phyloP scores from a whole-genome alignment of 169 alveolate species.

The Cyclospora cayetanensis region DNA sequence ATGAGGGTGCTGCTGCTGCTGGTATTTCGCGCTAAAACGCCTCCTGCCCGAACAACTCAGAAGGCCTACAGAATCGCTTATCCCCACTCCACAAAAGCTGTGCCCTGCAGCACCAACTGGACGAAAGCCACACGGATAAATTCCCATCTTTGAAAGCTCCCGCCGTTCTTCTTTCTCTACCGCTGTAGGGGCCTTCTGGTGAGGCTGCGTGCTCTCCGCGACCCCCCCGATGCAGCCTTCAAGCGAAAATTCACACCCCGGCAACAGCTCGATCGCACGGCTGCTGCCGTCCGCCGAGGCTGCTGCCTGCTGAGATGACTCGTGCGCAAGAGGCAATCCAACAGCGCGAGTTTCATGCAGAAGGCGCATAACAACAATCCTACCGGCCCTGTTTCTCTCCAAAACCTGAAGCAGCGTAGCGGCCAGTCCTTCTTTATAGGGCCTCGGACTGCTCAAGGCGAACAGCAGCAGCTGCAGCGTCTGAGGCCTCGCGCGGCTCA shows the following conservation, averaged over 20 bases:
- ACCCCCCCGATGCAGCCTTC: neutral
- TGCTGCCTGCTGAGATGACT: no score
- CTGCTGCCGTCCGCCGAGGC: neutral
- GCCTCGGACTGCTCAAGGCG: neutral
- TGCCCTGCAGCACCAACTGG: constrained; percentile 19
- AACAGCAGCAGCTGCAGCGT: constrained; percentile 51
- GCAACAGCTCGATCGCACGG: neutral
- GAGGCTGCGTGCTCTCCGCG: neutral
- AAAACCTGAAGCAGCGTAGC: constrained; percentile 5
- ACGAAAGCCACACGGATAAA: neutral
- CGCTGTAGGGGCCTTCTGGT: neutral
- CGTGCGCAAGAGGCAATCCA: no score
- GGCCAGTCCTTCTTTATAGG: neutral
- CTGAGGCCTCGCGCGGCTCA: neutral
- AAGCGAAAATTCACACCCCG: constrained; percentile 2
- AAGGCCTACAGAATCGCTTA: neutral
- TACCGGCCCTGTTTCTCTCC: neutral
- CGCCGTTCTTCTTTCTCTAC: no score
- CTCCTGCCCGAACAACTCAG: neutral
- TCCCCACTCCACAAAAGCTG: neutral
- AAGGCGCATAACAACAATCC: neutral
- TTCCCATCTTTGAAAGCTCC: neutral
- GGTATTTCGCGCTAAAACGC: neutral
- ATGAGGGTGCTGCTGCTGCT: constrained; percentile 1
- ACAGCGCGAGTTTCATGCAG: constrained; percentile 5